A percentile compares a stretch with the other conserved stretches of the same genome.
These are phyloP conservation scores for Fusarium euwallaceae DNA, from an alignment of 2,329 filamentous ascomycete genomes.

Conservation along the genomic window DNA sequence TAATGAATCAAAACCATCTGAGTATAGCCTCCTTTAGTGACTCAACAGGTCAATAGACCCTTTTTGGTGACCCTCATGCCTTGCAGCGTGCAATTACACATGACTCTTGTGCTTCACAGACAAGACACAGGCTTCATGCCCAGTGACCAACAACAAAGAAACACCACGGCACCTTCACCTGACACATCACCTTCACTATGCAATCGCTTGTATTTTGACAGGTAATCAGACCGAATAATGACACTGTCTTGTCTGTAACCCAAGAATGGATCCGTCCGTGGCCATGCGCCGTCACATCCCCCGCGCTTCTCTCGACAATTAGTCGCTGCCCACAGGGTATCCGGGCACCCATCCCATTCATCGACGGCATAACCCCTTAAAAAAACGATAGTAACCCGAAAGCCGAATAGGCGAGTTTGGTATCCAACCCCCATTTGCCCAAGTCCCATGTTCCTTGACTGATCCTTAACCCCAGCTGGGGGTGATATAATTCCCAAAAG, in stretches of 20 bases:
- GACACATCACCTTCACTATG: conserved; percentile 13
- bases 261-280: conserved; percentile 22
- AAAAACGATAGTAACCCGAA: conserved; percentile 38
- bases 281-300: conserved; percentile 30
- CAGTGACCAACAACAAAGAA: neutral
- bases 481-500: conserved; percentile 29
- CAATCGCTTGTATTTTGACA: conserved; percentile 30
- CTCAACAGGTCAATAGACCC: neutral
- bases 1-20: neutral
- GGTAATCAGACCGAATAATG: conserved; percentile 34
- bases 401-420: conserved; percentile 32
- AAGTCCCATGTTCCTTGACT: conserved; percentile 25
- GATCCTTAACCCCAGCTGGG: conserved; percentile 30
- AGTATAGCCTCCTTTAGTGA: neutral
- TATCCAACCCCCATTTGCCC: conserved; percentile 37
- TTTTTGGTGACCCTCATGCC: neutral
- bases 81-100: neutral
- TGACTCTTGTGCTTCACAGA: neutral
- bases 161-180: neutral
- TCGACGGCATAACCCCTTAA: conserved; percentile 42
- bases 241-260: conserved; percentile 34
- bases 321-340: conserved; percentile 48
- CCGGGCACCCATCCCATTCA: conserved; percentile 42
- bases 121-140: neutral
- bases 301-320: conserved; percentile 37